phyloP scores from a whole-genome alignment of 345 rosid species.

The Bruguiera sexangula region DNA sequence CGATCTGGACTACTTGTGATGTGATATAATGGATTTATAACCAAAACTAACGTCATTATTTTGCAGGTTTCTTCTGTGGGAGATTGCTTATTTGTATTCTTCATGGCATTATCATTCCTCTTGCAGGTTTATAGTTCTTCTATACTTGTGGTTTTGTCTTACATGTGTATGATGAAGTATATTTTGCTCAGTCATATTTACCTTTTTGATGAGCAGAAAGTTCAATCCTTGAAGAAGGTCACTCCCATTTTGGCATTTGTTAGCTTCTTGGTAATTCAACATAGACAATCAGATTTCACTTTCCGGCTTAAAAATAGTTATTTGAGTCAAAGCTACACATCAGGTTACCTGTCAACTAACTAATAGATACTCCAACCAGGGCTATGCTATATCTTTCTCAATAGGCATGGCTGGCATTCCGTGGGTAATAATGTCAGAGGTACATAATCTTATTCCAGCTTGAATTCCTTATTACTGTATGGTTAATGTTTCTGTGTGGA shows the following conservation, averaged over 20 bases:
- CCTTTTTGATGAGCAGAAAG: conserved; percentile 21
- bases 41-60: neutral
- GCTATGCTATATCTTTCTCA: conserved; percentile 23
- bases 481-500: neutral
- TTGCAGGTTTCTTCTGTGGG: conserved; percentile 38
- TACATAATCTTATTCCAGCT: conserved; percentile 7
- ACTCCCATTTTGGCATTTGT: conserved; percentile 24
- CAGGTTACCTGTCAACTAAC: neutral
- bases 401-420: conserved; percentile 55
- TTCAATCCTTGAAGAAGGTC: conserved; percentile 12
- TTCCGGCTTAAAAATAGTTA: neutral
- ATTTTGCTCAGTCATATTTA: neutral
- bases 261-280: conserved; percentile 33
- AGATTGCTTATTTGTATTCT: conserved; percentile 32
- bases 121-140: conserved; percentile 37
- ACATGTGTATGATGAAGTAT: no score
- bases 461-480: neutral
- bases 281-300: neutral
- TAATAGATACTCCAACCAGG: conserved; percentile 23
- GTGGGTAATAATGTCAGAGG: conserved; percentile 73
- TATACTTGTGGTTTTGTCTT: neutral
- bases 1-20: no score
- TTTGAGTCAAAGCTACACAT: neutral
- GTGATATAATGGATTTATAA: no score
- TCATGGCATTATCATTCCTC: conserved; percentile 45